Percentiles rank a stretch among this genome's conserved stretches.
Evolutionary conservation across 23 red algal species (phyloP).

Genomic region (Chondrus crispus): DNA sequence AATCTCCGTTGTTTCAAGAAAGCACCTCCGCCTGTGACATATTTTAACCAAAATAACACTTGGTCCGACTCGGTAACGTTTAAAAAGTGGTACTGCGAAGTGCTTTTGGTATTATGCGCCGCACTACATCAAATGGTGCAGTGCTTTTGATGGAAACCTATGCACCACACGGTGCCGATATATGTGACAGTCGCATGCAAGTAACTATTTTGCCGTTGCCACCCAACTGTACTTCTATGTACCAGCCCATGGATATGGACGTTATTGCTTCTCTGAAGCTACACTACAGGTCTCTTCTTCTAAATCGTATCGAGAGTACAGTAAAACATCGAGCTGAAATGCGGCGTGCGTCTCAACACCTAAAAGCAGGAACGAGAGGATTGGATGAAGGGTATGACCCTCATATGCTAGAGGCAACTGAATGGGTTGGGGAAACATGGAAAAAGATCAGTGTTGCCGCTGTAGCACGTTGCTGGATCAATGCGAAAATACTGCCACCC

Average conservation of each 20-base stretch:
- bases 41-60: background rate
- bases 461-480: background rate
- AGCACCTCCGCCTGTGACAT: background rate
- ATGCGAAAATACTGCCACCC: background rate
- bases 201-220: background rate
- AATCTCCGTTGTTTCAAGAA: background rate
- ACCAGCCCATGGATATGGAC: background rate
- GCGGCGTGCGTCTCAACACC: background rate
- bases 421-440: background rate
- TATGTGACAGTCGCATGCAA: background rate
- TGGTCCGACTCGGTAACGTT: conserved; percentile 4
- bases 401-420: background rate
- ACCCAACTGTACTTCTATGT: background rate
- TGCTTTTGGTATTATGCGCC: background rate
- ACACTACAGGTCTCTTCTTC: background rate
- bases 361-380: background rate
- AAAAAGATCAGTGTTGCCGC: background rate
- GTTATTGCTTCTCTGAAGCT: background rate
- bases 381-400: background rate
- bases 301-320: background rate
- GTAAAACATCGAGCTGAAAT: background rate
- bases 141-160: background rate
- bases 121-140: background rate
- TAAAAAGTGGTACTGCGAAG: background rate
- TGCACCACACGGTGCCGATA: background rate